A percentile compares a stretch with the other conserved stretches of the same genome.
Evolutionary conservation across 805 yeast genomes (phyloP).

Genomic region (Teunomyces aglyptinius): DNA sequence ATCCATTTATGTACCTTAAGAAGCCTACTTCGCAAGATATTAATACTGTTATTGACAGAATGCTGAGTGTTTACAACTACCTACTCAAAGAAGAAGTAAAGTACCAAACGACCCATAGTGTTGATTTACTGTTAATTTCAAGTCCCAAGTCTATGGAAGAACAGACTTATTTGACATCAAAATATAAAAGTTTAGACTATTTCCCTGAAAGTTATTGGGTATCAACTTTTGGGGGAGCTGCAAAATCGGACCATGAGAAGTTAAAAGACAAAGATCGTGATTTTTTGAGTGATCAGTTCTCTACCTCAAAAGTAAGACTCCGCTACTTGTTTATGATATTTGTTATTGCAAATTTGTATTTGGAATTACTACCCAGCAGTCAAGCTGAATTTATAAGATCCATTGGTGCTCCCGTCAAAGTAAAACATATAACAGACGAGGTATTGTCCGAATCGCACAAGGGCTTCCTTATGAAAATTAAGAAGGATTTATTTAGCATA

Average conservation of each 20-base stretch:
- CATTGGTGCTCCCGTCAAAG: slow-evolving; percentile 24
- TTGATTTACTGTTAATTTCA: slow-evolving; percentile 17
- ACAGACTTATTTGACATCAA: slow-evolving; percentile 13
- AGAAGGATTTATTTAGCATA: slow-evolving; percentile 22
- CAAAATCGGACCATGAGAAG: slow-evolving; percentile 16
- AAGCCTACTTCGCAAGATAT: slow-evolving; percentile 19
- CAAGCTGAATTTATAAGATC: slow-evolving; percentile 21
- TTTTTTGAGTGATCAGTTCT: slow-evolving; percentile 23
- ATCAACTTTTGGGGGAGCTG: slow-evolving; percentile 26
- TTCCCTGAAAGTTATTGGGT: slow-evolving; percentile 39
- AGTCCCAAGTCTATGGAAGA: slow-evolving; percentile 16
- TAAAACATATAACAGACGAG: slow-evolving; percentile 39
- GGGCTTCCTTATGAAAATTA: slow-evolving; percentile 21
- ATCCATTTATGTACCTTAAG: slow-evolving; percentile 33
- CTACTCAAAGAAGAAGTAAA: slow-evolving; percentile 30
- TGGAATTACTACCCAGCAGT: slow-evolving; percentile 24
- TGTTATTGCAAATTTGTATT: slow-evolving; percentile 27
- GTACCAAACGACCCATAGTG: slow-evolving; percentile 12
- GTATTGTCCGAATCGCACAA: slow-evolving; percentile 22
- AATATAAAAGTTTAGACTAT: slow-evolving; percentile 20
- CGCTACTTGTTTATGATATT: slow-evolving; percentile 30
- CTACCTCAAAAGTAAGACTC: slow-evolving; percentile 24
- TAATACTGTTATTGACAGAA: slow-evolving; percentile 19
- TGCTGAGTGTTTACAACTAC: slow-evolving; percentile 26
- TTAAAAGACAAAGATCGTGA: slow-evolving; percentile 22